phyloP scores from a whole-genome alignment of 495 filamentous ascomycete genomes.

The Filosporella fistucella region DNA sequence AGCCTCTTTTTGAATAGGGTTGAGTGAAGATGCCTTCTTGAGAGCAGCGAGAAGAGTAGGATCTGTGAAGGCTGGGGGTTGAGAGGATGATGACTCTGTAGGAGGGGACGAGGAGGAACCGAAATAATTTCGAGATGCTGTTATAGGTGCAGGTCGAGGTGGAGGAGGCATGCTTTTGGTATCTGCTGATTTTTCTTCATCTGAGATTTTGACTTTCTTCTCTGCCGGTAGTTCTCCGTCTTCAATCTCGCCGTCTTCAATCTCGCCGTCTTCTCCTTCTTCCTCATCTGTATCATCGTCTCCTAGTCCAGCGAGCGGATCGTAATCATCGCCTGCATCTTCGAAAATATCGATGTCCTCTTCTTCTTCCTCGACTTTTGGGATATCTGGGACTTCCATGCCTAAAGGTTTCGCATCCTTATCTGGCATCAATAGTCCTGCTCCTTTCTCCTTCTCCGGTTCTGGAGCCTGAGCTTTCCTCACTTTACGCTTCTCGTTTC shows the following conservation, averaged over 20 bases:
- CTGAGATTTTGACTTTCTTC: conserved; percentile 5
- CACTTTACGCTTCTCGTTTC: conserved; percentile 84
- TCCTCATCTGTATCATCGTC: conserved; percentile 40
- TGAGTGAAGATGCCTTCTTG: conserved; percentile 74
- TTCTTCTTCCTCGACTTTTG: conserved; percentile 48
- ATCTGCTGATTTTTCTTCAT: conserved; percentile 18
- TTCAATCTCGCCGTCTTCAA: conserved; percentile 7
- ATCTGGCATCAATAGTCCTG: conserved; percentile 58
- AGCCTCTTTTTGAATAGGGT: conserved; percentile 36
- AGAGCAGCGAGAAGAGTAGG: conserved; percentile 79
- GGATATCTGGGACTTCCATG: conserved; percentile 69
- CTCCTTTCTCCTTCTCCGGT: conserved; percentile 32
- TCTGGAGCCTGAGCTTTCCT: conserved; percentile 41
- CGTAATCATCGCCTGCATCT: conserved; percentile 79
- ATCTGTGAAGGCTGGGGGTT: conserved; percentile 54
- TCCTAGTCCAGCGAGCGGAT: conserved; percentile 72
- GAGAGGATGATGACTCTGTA: conserved; percentile 20
- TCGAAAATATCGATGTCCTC: conserved; percentile 79
- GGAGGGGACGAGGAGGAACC: conserved; percentile 37
- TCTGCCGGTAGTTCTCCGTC: conserved; percentile 1
- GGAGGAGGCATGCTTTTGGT: conserved; percentile 35
- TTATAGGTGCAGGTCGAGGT: conserved; percentile 29
- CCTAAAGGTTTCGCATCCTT: conserved; percentile 64
- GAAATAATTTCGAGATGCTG: conserved; percentile 56
- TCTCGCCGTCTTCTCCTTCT: conserved; percentile 20